Conservation (phyloP, 1,139 yeast species). For the Saccharomycopsis crataegensis region DNA sequence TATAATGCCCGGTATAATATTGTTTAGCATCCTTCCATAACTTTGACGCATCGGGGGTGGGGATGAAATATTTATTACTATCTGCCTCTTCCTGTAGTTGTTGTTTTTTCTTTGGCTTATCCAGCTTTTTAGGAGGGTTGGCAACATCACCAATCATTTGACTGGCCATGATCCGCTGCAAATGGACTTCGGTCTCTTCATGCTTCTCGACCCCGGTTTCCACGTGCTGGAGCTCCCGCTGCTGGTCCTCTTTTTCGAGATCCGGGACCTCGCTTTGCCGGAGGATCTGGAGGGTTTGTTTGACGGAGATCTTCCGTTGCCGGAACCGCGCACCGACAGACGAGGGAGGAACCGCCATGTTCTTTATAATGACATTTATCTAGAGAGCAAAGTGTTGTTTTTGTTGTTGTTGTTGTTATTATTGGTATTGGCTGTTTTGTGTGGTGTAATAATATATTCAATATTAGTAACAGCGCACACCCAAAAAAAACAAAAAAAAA, state of each 20-base stretch:
- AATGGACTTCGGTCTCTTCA: slow-evolving; percentile 95
- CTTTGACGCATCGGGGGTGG: slow-evolving; percentile 92
- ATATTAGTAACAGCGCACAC: too few species aligned
- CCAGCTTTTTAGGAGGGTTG: slow-evolving; percentile 6
- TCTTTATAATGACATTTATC: not conserved
- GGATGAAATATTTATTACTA: slow-evolving; percentile 61
- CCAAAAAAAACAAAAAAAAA: not conserved
- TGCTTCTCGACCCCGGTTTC: slow-evolving; percentile 98
- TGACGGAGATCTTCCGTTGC: slow-evolving; percentile 85
- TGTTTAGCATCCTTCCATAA: slow-evolving; percentile 71
- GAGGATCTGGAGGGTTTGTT: slow-evolving; percentile 77
- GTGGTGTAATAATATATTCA: too few species aligned
- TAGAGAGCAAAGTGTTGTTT: too few species aligned
- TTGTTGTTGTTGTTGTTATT: too few species aligned
- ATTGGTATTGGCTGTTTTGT: too few species aligned
- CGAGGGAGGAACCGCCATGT: slow-evolving; percentile 26
- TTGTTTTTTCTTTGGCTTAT: not conserved
- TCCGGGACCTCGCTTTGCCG: slow-evolving; percentile 77
- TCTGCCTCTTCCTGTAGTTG: slow-evolving; percentile 29
- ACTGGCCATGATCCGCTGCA: slow-evolving; percentile 68
- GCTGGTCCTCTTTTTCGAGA: slow-evolving; percentile 64
- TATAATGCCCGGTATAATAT: slow-evolving; percentile 62
- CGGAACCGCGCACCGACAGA: slow-evolving; percentile 67
- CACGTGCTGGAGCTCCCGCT: slow-evolving; percentile 79
- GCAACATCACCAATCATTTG: slow-evolving; percentile 15